Evolutionary conservation across 176 grass and related monocot species (phyloP), one percentile per base, ranked within the genome.

Genomic region (Sorghum bicolor): DNA sequence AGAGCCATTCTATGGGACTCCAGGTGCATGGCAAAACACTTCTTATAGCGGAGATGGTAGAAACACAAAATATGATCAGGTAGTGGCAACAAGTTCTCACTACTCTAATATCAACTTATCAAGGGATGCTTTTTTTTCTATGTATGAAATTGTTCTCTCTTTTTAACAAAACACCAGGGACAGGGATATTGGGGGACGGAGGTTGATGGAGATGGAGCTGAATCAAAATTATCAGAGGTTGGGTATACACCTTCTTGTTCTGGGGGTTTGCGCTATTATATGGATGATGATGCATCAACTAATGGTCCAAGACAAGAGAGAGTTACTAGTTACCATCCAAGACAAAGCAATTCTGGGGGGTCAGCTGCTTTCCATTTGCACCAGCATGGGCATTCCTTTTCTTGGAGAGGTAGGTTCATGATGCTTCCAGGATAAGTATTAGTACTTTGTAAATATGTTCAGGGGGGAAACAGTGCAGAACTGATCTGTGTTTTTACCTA

Each of bases 41-140:
- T 90, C 75, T 69, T 74, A 62, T 44, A 70, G 64, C 62, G 79
- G 64, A 72, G 65, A 80, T 85, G 60, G 60, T 83, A 65, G 38
- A 63, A 76, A 72, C 28, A 76, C 17, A 38, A 25, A 81, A 85
- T 68, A 70, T 45, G 84, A 79, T 81, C 61, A 86, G 92, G 89
- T 94, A 90, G 32, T 39, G 19, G 41, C 67, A 48, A 76, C 78
- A 79, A 48, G 15, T 73, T 17, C 25, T 47, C 1, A 26, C 26
- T 48, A 30, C 69, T 73, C 43, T 20, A 48, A 73, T 48, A 48
- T 73, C 41, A 4, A 10, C 69, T 44, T 28, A 44, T 72, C 38
- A 72, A 44, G 2, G 69, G 52, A 10, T 25, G 39, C 48, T 4
- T 48, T 45, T 24, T 43, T 11, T 28, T 31, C 41, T 48, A 10